phyloP scores from a whole-genome alignment of 2,329 filamentous ascomycete species.

The Trichophyton schoenleinii region DNA sequence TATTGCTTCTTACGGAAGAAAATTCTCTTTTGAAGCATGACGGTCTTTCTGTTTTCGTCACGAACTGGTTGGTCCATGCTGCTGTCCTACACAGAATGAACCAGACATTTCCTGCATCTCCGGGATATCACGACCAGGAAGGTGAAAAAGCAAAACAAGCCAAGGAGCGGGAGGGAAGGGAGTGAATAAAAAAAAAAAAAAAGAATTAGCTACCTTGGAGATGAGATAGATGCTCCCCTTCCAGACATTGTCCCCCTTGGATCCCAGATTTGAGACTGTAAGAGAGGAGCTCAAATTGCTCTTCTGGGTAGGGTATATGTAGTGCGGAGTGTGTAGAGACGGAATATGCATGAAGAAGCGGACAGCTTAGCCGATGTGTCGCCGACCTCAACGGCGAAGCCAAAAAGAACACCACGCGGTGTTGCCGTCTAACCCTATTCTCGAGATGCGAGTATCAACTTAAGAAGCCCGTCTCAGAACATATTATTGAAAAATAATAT shows the following conservation, averaged over 20 bases:
- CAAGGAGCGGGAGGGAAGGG: background rate
- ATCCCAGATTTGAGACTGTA: background rate
- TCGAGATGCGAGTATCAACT: background rate
- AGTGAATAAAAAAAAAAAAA: background rate
- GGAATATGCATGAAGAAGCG: background rate
- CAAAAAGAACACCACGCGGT: background rate
- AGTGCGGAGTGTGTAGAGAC: background rate
- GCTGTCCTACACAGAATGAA: background rate
- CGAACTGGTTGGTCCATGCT: background rate
- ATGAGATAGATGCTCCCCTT: background rate
- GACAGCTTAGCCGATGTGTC: background rate
- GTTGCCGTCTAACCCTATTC: slow-evolving; percentile 1
- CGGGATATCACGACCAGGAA: background rate
- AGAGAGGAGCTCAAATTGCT: background rate
- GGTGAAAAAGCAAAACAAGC: slow-evolving; percentile 1
- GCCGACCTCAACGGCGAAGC: background rate
- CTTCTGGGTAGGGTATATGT: background rate
- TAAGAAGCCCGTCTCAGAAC: background rate
- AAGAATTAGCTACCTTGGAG: background rate
- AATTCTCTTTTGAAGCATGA: background rate
- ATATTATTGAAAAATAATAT: background rate
- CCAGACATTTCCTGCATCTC: background rate
- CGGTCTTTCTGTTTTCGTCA: background rate
- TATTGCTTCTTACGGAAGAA: background rate
- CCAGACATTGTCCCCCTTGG: background rate